Percentiles rank a stretch among this genome's conserved stretches.
Conservation (phyloP, 2,329 filamentous ascomycete species). For the Fusarium proliferatum region DNA sequence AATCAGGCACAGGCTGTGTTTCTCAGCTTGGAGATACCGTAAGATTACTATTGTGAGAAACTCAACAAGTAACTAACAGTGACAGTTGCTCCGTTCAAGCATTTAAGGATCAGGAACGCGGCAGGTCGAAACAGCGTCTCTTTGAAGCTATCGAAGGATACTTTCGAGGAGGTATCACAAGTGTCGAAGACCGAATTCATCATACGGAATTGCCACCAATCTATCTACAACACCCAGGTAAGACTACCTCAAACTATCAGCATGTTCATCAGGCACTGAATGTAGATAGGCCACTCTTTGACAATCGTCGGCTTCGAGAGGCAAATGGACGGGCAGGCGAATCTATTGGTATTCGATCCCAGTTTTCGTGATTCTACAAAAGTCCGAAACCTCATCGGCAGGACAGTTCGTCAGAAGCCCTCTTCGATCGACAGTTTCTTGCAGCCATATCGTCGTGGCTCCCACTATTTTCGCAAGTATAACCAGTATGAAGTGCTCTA, state of each 20-base stretch:
- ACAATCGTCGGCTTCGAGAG: conserved; percentile 89
- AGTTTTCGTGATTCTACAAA: conserved; percentile 77
- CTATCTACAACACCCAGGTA: conserved; percentile 87
- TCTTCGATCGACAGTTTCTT: conserved; percentile 60
- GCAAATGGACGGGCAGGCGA: conserved; percentile 69
- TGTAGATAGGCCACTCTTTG: conserved; percentile 79
- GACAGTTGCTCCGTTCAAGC: conserved; percentile 70
- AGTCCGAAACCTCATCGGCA: conserved; percentile 69
- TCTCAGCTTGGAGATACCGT: conserved; percentile 73
- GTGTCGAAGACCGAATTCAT: conserved; percentile 66
- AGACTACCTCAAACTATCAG: conserved; percentile 1
- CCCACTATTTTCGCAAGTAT: conserved; percentile 75
- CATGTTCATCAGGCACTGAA: background rate
- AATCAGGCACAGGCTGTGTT: conserved; percentile 82
- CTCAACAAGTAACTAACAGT: background rate
- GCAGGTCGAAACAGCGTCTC: conserved; percentile 64
- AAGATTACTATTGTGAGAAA: conserved; percentile 44
- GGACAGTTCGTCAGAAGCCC: conserved; percentile 56
- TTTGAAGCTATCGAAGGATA: conserved; percentile 77
- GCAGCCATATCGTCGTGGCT: conserved; percentile 78
- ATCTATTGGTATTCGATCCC: conserved; percentile 89
- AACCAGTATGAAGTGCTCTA: conserved; percentile 83
- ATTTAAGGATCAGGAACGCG: conserved; percentile 61
- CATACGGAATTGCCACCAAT: conserved; percentile 81
- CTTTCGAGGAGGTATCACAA: conserved; percentile 66